Evolutionary conservation across 805 yeast species (phyloP), one percentile per base, ranked within the genome.

Genomic region (Kregervanrija fluxuum): DNA sequence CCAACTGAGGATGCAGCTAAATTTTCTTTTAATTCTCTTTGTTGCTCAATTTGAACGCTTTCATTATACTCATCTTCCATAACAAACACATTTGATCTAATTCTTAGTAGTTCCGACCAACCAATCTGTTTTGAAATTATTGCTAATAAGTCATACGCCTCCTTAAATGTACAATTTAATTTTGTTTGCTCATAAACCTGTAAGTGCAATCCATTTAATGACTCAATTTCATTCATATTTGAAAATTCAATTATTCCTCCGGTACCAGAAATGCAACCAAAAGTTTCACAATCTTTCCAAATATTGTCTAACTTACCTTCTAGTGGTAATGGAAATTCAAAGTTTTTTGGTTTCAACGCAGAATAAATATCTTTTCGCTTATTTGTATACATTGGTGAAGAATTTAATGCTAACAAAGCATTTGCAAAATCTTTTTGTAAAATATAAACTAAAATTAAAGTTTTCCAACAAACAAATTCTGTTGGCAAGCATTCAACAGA

Each of bases 391-490:
- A 86, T 77, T 8, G 95, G 95, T 39, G 87, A 74, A 1, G 88
- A 76, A 57, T 88, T 88, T 49, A 87, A 66, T 0, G 90, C 73
- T 35, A 78, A 57, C 35, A 88, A 64, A 0, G 95, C 95, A 48
- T 67, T 69, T 35, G 69, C 67, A 51, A 69, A 77, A 55, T 85
- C 78, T 40, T 71, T 74, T 38, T 56, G 64, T 33, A 80, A 61
- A 14, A 83, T 71, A 54, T 86, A 80, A 33, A 79, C 74, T 48
- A 79, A 68, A 5, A 84, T 75, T 37, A 87, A 66, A 33, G 69
- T 66, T 47, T 74, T 75, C 96, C 96, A 87, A 30, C 83, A 67
- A 42, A 72, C 75, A 57, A 82, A 87, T 58, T 83, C 91, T 2
- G 86, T 70, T 0, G 95, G 95, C n/a, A 85, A 68, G 2, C 84